Conservation (phyloP, 2,329 filamentous ascomycete species). For the Lasiodiplodia sp. region DNA sequence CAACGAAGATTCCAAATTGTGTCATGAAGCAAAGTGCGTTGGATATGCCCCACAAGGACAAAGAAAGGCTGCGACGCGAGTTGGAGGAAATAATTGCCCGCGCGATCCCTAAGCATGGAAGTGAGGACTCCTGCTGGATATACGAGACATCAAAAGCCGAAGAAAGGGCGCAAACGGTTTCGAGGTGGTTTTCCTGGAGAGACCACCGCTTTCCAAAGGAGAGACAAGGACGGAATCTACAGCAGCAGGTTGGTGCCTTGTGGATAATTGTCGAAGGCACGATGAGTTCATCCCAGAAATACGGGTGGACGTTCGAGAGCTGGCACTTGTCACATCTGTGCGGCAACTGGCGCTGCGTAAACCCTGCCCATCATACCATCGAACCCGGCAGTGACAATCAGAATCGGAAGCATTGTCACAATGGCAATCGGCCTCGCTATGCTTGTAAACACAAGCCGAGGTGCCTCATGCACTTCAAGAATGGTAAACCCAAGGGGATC, state of each 20-base stretch:
- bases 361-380: conserved; percentile 1
- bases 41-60: neutral
- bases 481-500: neutral
- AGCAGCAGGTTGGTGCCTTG: neutral
- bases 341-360: neutral
- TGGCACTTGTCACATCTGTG: conserved; percentile 18
- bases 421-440: neutral
- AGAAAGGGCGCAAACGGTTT: rapidly evolving
- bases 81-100: neutral
- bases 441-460: neutral
- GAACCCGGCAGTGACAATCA: neutral
- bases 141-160: neutral
- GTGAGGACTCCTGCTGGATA: neutral
- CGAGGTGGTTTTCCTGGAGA: neutral
- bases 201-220: neutral
- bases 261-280: neutral
- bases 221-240: no score
- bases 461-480: neutral
- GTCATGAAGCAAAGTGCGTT: neutral
- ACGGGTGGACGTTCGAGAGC: neutral
- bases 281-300: neutral
- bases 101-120: neutral
- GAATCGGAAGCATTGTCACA: neutral
- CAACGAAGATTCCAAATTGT: neutral
- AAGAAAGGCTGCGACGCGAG: neutral